A percentile compares a stretch with the other conserved stretches of the same genome.
Evolutionary conservation across 495 filamentous ascomycete genomes (phyloP).

Genomic region (Penicillium ucsense): DNA sequence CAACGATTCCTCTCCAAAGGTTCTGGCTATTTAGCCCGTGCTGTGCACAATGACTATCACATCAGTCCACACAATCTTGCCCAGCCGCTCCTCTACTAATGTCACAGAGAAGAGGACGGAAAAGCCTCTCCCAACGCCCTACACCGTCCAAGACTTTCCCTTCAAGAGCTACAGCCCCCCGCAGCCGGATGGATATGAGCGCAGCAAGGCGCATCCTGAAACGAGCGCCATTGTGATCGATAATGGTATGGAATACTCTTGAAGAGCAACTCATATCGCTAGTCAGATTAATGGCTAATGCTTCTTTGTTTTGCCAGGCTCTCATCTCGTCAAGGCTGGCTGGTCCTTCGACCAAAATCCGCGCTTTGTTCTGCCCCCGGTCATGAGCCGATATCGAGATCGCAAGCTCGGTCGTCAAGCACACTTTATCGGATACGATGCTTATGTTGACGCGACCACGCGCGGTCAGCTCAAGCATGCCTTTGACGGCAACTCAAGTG

Average conservation of each 20-base stretch:
- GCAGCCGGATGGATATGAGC: constrained; percentile 56
- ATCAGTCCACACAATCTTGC: constrained; percentile 31
- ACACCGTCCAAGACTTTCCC: constrained; percentile 58
- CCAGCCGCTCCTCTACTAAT: constrained; percentile 23
- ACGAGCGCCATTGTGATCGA: constrained; percentile 88
- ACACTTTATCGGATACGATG: constrained; percentile 82
- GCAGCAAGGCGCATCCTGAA: constrained; percentile 44
- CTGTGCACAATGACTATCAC: constrained; percentile 41
- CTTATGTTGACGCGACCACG: constrained; percentile 87
- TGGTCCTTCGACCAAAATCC: constrained; percentile 86
- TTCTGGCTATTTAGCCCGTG: constrained; percentile 17
- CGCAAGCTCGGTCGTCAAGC: constrained; percentile 83
- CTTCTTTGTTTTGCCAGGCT: constrained; percentile 43
- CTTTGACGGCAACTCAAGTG: constrained; percentile 81
- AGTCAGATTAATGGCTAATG: neutral
- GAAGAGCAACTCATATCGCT: neutral
- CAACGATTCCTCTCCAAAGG: constrained; percentile 17
- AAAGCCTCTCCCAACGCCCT: constrained; percentile 42
- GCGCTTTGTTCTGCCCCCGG: constrained; percentile 69
- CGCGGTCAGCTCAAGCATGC: constrained; percentile 80
- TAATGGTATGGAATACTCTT: constrained; percentile 57
- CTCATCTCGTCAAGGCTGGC: constrained; percentile 79
- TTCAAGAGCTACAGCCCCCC: constrained; percentile 65
- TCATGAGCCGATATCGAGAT: constrained; percentile 89
- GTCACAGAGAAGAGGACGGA: constrained; percentile 25